phyloP scores from a whole-genome alignment of 2,329 filamentous ascomycete species.

The Diplodia corticola region DNA sequence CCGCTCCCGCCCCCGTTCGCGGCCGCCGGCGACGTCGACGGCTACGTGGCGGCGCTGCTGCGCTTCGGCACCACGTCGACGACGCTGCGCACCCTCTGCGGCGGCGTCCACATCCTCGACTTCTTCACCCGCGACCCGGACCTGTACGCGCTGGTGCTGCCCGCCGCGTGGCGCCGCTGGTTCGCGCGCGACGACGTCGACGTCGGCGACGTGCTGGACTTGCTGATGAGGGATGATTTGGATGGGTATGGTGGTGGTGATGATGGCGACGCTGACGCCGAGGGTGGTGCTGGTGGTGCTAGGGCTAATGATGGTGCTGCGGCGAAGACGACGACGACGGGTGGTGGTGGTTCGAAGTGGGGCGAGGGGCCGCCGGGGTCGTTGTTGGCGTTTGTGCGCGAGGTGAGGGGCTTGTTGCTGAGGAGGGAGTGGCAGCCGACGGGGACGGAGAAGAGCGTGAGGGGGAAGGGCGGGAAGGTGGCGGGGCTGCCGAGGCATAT shows the following conservation, averaged over 20 bases:
- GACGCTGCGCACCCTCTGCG: conserved; percentile 84
- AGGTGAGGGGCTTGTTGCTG: conserved; percentile 70
- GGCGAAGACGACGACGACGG: background rate
- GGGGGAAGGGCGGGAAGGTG: background rate
- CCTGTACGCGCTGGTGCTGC: conserved; percentile 75
- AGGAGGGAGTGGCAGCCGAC: conserved; percentile 56
- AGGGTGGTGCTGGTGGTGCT: too few relatives aligned
- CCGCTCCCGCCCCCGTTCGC: conserved; percentile 71
- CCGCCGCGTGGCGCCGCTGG: conserved; percentile 78
- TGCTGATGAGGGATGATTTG: conserved; percentile 78
- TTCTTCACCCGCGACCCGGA: conserved; percentile 87
- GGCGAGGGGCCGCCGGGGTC: conserved; percentile 48
- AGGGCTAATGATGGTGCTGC: too few relatives aligned
- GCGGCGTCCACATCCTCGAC: conserved; percentile 94
- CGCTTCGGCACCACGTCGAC: conserved; percentile 72
- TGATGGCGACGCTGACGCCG: too few relatives aligned
- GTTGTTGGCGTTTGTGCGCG: conserved; percentile 70
- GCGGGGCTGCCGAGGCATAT: conserved; percentile 60
- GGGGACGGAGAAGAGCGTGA: background rate
- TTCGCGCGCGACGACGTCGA: conserved; percentile 62
- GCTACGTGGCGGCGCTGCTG: conserved; percentile 77
- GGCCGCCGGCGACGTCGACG: conserved; percentile 64
- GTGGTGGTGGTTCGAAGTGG: background rate
- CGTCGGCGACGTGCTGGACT: conserved; percentile 74
- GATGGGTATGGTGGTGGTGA: too few relatives aligned